phyloP scores from a whole-genome alignment of 305 asterid species.

The Stenogyne calaminthoides region DNA sequence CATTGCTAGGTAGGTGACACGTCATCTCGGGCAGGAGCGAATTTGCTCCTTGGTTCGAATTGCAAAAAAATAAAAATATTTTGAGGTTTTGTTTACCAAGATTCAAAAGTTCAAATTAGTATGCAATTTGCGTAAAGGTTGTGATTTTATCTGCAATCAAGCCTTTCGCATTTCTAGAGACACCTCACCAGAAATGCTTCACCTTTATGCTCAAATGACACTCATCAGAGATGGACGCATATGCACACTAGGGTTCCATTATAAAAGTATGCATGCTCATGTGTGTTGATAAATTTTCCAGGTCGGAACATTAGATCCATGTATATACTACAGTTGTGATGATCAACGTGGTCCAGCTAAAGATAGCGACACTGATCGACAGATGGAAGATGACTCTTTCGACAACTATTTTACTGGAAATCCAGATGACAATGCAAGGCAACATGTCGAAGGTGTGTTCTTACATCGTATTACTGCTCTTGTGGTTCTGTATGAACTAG shows the following conservation, averaged over 20 bases:
- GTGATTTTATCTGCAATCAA: too few relatives aligned
- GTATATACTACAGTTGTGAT: slow-evolving; percentile 67
- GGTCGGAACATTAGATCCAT: slow-evolving; percentile 62
- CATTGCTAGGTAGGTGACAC: too few relatives aligned
- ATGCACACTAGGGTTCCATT: slow-evolving; percentile 3
- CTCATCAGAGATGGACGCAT: not conserved
- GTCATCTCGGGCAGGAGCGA: too few relatives aligned
- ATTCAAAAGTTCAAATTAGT: too few relatives aligned
- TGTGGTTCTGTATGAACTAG: slow-evolving; percentile 19
- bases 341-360: slow-evolving; percentile 60
- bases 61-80: too few relatives aligned
- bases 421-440: slow-evolving; percentile 34
- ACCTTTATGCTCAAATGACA: not conserved
- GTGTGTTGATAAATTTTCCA: slow-evolving; percentile 32
- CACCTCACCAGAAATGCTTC: not conserved
- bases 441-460: slow-evolving; percentile 53
- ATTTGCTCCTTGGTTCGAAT: too few relatives aligned
- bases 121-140: too few relatives aligned
- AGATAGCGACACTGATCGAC: slow-evolving; percentile 46
- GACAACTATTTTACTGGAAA: slow-evolving; percentile 32
- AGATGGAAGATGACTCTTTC: slow-evolving; percentile 41
- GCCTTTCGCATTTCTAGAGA: not conserved
- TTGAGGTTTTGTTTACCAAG: too few relatives aligned
- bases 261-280: slow-evolving; percentile 21
- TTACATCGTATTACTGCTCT: slow-evolving; percentile 17